Evolutionary conservation across 208 protist species (phyloP).

Genomic region (Acanthamoeba quina): DNA sequence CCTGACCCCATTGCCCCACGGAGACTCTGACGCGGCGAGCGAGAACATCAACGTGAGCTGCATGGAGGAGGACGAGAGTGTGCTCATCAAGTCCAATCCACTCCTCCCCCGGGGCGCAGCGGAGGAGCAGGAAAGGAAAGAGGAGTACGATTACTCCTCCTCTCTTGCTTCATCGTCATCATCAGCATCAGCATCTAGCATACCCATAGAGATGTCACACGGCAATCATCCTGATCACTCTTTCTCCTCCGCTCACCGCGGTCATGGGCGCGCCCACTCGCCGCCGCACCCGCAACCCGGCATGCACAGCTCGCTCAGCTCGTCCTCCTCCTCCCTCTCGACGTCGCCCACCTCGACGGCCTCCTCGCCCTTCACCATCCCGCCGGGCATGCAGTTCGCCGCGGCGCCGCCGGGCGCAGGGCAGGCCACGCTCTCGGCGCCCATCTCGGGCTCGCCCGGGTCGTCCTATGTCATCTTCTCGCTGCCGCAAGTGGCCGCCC

Average conservation of each 20-base stretch:
- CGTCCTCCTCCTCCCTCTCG: background rate
- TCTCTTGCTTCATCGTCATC: background rate
- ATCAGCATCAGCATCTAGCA: background rate
- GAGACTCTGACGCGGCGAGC: conserved; percentile 16
- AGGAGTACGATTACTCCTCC: conserved; percentile 12
- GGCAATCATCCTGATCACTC: no score
- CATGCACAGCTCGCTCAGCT: background rate
- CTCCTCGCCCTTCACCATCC: background rate
- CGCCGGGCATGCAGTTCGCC: background rate
- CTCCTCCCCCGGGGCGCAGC: background rate
- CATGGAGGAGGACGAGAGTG: conserved; percentile 16
- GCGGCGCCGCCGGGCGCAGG: background rate
- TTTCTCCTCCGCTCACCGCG: background rate
- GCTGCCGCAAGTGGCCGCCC: conserved; percentile 3
- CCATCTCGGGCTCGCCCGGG: background rate
- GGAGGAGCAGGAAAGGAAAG: background rate
- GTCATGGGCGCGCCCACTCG: background rate
- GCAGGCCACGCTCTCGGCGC: background rate
- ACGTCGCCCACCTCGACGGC: background rate
- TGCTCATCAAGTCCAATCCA: conserved; percentile 24
- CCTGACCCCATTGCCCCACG: background rate
- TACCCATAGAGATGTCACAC: no score
- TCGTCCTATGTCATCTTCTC: conserved; percentile 18
- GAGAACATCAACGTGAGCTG: conserved; percentile 36
- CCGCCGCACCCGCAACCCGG: background rate